These are phyloP conservation scores for Xylaria hypoxylon DNA, from an alignment of 2,329 filamentous ascomycete species.

Conservation along the genomic window DNA sequence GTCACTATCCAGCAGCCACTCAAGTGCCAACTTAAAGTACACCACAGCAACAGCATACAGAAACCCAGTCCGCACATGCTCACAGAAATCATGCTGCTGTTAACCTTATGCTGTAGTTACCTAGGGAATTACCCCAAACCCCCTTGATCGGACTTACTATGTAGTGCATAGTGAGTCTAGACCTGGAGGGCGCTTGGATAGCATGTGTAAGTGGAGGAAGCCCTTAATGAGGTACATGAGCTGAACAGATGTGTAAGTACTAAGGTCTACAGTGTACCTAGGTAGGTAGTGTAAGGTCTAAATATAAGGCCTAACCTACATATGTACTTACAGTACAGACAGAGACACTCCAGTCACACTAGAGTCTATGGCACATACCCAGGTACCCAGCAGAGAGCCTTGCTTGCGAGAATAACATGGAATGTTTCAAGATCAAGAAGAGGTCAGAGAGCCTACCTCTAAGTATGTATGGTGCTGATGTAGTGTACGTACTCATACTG, in stretches of 20 bases:
- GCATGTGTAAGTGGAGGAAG: constrained; percentile 7
- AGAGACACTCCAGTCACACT: too few species aligned
- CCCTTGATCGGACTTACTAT: not conserved
- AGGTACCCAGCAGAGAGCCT: not conserved
- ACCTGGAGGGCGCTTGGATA: constrained; percentile 4
- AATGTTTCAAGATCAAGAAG: constrained; percentile 14
- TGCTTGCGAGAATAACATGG: not conserved
- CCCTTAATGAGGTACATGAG: constrained; percentile 5
- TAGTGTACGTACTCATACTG: too few species aligned
- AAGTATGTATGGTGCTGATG: constrained; percentile 20
- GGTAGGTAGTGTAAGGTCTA: too few species aligned
- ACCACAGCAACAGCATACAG: not conserved
- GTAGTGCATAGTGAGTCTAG: constrained; percentile 16
- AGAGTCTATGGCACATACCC: too few species aligned
- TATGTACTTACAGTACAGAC: too few species aligned
- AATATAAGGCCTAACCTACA: too few species aligned
- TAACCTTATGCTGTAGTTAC: not conserved
- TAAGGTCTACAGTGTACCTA: too few species aligned
- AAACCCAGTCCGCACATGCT: not conserved
- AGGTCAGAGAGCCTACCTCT: not conserved
- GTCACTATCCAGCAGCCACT: not conserved
- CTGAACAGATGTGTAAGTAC: constrained; percentile 11
- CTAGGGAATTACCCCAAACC: not conserved
- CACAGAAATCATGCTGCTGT: not conserved
- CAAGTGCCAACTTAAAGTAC: not conserved